Evolutionary conservation across 306 rosid genomes (phyloP), one percentile per base, ranked within the genome.

Genomic region (Astragalus membranaceus): DNA sequence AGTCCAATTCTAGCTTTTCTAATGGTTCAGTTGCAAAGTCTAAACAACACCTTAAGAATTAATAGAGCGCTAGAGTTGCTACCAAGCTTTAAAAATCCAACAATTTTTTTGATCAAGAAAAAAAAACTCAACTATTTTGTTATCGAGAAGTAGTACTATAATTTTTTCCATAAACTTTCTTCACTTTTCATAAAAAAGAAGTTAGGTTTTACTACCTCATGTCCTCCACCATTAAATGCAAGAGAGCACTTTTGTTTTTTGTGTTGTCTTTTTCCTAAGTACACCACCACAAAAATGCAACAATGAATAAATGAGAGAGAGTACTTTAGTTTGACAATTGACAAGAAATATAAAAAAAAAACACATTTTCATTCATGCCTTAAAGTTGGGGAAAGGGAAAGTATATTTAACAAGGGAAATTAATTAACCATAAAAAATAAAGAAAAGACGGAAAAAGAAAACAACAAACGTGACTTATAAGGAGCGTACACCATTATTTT

Each of bases 271-370:
- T 29, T 30, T 10, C 33, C 26, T 56, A n/a, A 30, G 42, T 3
- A 32, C 42, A 30, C n/a, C 15, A 26, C 44, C 11, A 29, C 12
- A 5, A 53, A 56, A 56, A 56, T 29, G 4, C 23, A 30, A 6
- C 13, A 32, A 33, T 33, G 43, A 33, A 58, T 58, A 58, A 32
- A 57, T 56, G 44, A 1, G 48, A 16, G 46, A 26, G 16, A 53
- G 66, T 64, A 41, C 8, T 50, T 50, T 42, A 53, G 78, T 54
- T 43, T 54, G 67, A 54, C n/a, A 17, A 74, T 13, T 7, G 56
- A 63, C 55, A 37, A 10, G 11, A 20, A 9, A 30, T 26, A 26
- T 3, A 52, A 37, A 14, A n/a, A 16, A 17, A 55, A 61, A 50
- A 29, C 20, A 33, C 39, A 62, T 51, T 39, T 52, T 6, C 51